These are phyloP conservation scores for Myxozyma melibiosi DNA, from an alignment of 805 yeast species.

Conservation along the genomic window DNA sequence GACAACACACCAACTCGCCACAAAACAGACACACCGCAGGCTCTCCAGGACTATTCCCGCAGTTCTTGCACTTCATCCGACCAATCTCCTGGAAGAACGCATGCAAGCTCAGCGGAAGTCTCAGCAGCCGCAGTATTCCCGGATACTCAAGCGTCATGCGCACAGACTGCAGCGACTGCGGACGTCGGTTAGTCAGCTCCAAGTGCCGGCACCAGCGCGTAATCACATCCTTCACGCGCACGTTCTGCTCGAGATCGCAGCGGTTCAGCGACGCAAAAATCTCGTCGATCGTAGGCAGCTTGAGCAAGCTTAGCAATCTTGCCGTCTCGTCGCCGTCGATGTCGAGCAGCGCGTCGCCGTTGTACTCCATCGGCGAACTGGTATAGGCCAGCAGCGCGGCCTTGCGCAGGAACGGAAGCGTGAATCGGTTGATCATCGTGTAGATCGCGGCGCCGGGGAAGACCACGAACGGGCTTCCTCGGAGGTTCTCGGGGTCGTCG, in stretches of 20 bases:
- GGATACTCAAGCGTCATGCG: conserved; percentile 51
- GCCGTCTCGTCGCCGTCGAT: conserved; percentile 53
- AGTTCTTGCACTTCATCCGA: conserved; percentile 41
- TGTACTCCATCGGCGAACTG: conserved; percentile 52
- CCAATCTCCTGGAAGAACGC: conserved; percentile 61
- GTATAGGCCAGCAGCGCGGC: conserved; percentile 59
- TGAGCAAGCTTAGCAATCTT: conserved; percentile 53
- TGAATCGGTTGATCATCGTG: conserved; percentile 38
- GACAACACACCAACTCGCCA: conserved; percentile 68
- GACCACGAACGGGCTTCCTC: neutral
- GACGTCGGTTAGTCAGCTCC: conserved; percentile 22
- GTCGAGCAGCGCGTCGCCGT: conserved; percentile 37
- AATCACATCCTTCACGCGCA: conserved; percentile 15
- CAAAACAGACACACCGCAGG: conserved; percentile 89
- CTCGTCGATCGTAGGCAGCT: conserved; percentile 40
- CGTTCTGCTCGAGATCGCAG: conserved; percentile 3
- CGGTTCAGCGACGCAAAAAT: neutral
- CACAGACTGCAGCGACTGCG: conserved; percentile 8
- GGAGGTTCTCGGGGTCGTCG: neutral
- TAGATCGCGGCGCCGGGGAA: conserved; percentile 14
- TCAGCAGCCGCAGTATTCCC: conserved; percentile 59
- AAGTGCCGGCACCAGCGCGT: conserved; percentile 30
- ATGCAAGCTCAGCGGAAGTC: conserved; percentile 68
- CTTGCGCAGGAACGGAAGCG: conserved; percentile 67
- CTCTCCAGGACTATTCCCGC: conserved; percentile 49